Base-by-base conservation (phyloP, 257 asterid species). In the Linaria vulgaris region DNA sequence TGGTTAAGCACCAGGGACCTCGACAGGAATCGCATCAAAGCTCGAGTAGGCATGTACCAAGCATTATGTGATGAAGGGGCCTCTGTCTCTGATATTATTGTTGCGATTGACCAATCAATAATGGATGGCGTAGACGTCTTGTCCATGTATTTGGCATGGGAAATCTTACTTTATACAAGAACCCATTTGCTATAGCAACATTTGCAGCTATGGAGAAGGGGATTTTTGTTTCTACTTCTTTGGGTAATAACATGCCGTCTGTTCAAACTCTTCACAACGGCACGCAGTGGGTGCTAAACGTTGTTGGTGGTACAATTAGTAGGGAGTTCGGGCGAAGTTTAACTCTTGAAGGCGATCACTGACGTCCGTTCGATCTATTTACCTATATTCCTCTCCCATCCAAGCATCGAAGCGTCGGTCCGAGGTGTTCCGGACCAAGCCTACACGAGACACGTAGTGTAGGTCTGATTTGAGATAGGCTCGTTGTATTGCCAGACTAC, bases 1-100 rank as follows among this genome's bases (percentile, higher is more conserved):
- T 23, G 88, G 94, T 3, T 68, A 50, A 16, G 90, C 86, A 1
- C 64, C 50, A 22, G 77, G 79, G 34, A 73, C 72, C 7, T 76
- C 82, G 2, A 49, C 64, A n/a, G 79, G 82, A 0, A 67, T 73
- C 5, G 79, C 82, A 2, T 77, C 79, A 56, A 56, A 2, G 82
- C 74, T 6, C 77, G 66, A 38, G n/a, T 73, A 17, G 71, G 79
- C 1, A 62, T 77, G 30, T 77, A 69, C 51, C 66, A 70, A 45
- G 82, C 47, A 1, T 73, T 74, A 23, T 23, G 12, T 13, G 11
- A 23, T 15, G 79, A 56, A 20, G 20, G 73, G n/a, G n/a, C n/a
- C n/a, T n/a, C n/a, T n/a, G n/a, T n/a, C n/a, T n/a, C n/a, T 31
- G 76, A 56, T 55, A 67, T 63, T 54, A 2, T 77, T 55, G 79